A percentile compares a stretch with the other conserved stretches of the same genome.
Evolutionary conservation across 2,329 filamentous ascomycete species (phyloP).

Genomic region (Penicillium sp.): DNA sequence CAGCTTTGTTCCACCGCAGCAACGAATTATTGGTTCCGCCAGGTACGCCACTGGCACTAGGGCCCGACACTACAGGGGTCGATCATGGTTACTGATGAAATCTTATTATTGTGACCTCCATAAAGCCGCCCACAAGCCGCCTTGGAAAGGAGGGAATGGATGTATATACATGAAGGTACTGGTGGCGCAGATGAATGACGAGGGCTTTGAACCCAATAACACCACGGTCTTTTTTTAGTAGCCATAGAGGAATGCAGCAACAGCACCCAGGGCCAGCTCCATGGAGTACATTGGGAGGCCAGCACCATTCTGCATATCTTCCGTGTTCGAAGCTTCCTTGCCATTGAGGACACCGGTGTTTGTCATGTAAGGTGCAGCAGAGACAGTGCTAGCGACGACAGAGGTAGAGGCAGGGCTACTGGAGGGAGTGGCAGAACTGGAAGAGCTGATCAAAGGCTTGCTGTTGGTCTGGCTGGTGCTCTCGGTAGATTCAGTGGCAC

Average conservation of each 20-base stretch:
- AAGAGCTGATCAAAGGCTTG: background rate
- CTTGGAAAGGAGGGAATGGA: constrained; percentile 17
- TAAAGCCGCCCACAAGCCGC: constrained; percentile 13
- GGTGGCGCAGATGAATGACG: too few relatives aligned
- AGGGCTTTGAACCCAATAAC: too few relatives aligned
- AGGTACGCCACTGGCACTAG: constrained; percentile 8
- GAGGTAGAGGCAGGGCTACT: constrained; percentile 32
- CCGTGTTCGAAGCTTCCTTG: constrained; percentile 13
- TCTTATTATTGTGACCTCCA: constrained; percentile 9
- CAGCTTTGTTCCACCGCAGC: constrained; percentile 5
- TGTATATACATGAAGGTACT: constrained; percentile 21
- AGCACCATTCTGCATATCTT: constrained; percentile 13
- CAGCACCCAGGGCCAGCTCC: constrained; percentile 28
- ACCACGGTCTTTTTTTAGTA: constrained; percentile 11
- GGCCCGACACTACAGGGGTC: constrained; percentile 2
- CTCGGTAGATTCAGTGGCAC: constrained; percentile 3
- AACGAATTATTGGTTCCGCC: constrained; percentile 11
- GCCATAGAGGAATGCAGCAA: constrained; percentile 30
- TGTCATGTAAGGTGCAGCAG: constrained; percentile 7
- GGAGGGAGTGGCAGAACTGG: constrained; percentile 9
- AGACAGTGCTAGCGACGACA: constrained; percentile 11
- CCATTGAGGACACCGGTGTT: constrained; percentile 6
- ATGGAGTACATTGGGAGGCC: constrained; percentile 29
- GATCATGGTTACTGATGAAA: background rate
- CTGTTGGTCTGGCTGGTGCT: constrained; percentile 1